These are phyloP conservation scores for Apophysomyces ossiformis DNA, from an alignment of 371 early-diverging fungal genomes.

Conservation along the genomic window DNA sequence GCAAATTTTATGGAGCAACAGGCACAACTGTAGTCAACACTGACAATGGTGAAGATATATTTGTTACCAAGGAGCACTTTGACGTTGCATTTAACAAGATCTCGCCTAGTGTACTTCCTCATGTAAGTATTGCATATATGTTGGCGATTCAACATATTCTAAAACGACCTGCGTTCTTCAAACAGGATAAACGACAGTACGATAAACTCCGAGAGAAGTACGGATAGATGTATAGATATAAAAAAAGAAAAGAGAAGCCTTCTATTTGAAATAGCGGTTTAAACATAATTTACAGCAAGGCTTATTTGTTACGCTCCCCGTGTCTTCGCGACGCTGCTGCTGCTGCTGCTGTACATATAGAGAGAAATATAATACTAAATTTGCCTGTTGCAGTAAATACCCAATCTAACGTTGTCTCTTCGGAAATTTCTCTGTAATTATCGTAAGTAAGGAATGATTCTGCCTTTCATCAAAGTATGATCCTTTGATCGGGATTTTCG, in stretches of 20 bases:
- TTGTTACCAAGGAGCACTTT: conserved; percentile 76
- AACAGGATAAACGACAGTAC: conserved; percentile 34
- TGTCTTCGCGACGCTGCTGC: too few relatives aligned
- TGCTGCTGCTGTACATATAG: too few relatives aligned
- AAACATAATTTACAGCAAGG: neutral
- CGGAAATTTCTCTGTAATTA: too few relatives aligned
- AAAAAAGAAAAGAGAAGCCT: neutral
- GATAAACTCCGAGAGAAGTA: conserved; percentile 38
- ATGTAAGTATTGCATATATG: conserved; percentile 35
- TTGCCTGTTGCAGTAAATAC: too few relatives aligned
- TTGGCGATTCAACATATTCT: neutral
- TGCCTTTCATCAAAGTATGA: too few relatives aligned
- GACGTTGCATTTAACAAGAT: conserved; percentile 81
- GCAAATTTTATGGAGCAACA: conserved; percentile 52
- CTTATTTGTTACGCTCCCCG: neutral
- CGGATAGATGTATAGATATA: conserved; percentile 11
- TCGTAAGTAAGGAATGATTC: too few relatives aligned
- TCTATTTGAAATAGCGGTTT: neutral
- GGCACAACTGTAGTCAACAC: conserved; percentile 20
- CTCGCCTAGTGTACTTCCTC: conserved; percentile 81
- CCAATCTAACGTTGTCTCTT: too few relatives aligned
- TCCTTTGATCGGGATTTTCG: too few relatives aligned
- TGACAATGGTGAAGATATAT: conserved; percentile 42
- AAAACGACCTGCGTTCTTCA: conserved; percentile 3
- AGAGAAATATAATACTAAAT: too few relatives aligned